Evolutionary conservation across 2,329 filamentous ascomycete genomes (phyloP).

Genomic region (Immersiporthe knoxdaviesiana): DNA sequence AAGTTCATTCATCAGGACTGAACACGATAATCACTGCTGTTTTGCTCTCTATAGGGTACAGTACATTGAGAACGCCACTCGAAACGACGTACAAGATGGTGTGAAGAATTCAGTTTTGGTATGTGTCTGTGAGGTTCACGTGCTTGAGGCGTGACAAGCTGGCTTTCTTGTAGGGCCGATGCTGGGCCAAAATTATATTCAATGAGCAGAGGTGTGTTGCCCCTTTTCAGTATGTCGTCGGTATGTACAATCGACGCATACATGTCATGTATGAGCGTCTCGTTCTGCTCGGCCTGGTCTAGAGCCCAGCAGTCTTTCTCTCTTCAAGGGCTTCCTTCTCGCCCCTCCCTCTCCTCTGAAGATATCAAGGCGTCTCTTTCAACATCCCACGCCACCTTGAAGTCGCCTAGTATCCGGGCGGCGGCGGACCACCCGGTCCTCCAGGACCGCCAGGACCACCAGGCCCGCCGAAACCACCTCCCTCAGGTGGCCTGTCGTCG

Average conservation of each 20-base stretch:
- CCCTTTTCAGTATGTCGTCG: neutral
- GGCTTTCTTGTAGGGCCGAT: neutral
- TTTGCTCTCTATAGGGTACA: too few species aligned
- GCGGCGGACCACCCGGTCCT: slow-evolving; percentile 13
- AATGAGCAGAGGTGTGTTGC: neutral
- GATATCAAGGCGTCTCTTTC: neutral
- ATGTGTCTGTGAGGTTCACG: neutral
- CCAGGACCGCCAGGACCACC: slow-evolving; percentile 9
- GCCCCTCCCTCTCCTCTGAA: neutral
- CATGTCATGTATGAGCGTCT: neutral
- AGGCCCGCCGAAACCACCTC: slow-evolving; percentile 12
- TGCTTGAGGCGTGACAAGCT: neutral
- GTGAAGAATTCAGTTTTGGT: neutral
- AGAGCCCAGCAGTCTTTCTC: neutral
- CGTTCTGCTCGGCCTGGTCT: neutral
- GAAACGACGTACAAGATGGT: neutral
- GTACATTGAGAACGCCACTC: neutral
- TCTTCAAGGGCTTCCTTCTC: neutral
- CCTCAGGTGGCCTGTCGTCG: slow-evolving; percentile 10
- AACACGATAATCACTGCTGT: too few species aligned
- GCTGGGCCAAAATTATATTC: neutral
- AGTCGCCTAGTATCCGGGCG: neutral
- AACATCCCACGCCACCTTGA: neutral
- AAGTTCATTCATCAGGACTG: too few species aligned
- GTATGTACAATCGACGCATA: neutral